Percentiles rank a stretch among this genome's conserved stretches.
Evolutionary conservation across 2,329 filamentous ascomycete species (phyloP).

Genomic region (Fusarium sp.): DNA sequence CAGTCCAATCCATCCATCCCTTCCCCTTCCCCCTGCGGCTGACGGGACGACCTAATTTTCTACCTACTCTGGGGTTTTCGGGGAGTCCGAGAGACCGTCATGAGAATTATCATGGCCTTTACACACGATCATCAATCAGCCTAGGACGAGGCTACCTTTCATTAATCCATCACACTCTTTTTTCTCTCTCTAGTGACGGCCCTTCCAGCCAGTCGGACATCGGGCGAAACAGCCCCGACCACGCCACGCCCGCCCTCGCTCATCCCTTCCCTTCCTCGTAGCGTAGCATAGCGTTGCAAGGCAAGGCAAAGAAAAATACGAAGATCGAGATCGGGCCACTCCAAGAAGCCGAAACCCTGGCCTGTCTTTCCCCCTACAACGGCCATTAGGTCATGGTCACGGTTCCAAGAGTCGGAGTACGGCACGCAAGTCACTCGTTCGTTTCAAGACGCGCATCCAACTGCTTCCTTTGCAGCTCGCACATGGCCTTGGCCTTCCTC

Average conservation of each 20-base stretch:
- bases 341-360: not conserved
- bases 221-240: conserved; percentile 19
- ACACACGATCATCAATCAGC: not conserved
- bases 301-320: conserved; percentile 14
- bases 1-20: not conserved
- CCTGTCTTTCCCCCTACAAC: conserved; percentile 25
- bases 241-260: conserved; percentile 29
- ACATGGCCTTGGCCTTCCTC: conserved; percentile 7
- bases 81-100: not conserved
- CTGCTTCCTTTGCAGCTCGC: conserved; percentile 2
- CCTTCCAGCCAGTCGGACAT: conserved; percentile 21
- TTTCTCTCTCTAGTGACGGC: not conserved
- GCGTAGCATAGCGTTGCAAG: conserved; percentile 14
- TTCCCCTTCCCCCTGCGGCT: not conserved
- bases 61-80: conserved; percentile 8
- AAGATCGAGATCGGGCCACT: conserved; percentile 26
- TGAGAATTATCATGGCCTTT: conserved; percentile 1
- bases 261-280: conserved; percentile 8
- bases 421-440: conserved; percentile 32
- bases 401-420: conserved; percentile 7
- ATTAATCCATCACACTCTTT: not conserved
- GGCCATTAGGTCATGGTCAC: conserved; percentile 14
- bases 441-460: conserved; percentile 23
- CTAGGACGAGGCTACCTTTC: not conserved
- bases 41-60: not conserved